Conservation (phyloP, 1,284 basidiomycete genomes). For the Malassezia furfur region DNA sequence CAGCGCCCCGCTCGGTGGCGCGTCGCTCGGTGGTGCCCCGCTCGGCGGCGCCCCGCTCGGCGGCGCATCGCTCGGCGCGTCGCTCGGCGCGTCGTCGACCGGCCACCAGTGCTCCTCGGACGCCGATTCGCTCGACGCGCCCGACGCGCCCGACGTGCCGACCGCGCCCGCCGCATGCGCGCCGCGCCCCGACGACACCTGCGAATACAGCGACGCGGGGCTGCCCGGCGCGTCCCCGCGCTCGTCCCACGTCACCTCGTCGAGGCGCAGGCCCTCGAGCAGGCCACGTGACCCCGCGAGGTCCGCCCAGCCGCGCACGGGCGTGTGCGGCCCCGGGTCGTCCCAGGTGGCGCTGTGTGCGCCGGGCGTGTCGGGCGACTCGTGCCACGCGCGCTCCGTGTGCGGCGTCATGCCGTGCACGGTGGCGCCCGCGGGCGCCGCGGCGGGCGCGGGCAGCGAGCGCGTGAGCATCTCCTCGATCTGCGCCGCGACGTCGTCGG, state of each 20-base stretch:
- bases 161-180: no score
- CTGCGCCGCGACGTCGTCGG: slow-evolving; percentile 3
- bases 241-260: not conserved
- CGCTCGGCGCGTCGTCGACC: not conserved
- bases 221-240: not conserved
- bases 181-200: not conserved
- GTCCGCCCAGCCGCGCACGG: not conserved
- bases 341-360: not conserved
- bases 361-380: not conserved
- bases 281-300: not conserved
- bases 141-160: no score
- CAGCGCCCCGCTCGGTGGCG: no score
- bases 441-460: not conserved
- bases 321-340: not conserved
- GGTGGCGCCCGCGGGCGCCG: not conserved
- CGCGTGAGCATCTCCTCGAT: slow-evolving; percentile 8
- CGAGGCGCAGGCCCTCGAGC: not conserved
- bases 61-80: not conserved
- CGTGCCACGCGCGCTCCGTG: not conserved
- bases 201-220: slow-evolving; percentile 1
- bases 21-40: no score
- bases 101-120: not conserved
- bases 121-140: not conserved
- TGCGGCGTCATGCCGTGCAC: not conserved
- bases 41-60: no score